These are phyloP conservation scores for Fusarium brevicatenulatum DNA, from an alignment of 2,329 filamentous ascomycete species.

Conservation along the genomic window DNA sequence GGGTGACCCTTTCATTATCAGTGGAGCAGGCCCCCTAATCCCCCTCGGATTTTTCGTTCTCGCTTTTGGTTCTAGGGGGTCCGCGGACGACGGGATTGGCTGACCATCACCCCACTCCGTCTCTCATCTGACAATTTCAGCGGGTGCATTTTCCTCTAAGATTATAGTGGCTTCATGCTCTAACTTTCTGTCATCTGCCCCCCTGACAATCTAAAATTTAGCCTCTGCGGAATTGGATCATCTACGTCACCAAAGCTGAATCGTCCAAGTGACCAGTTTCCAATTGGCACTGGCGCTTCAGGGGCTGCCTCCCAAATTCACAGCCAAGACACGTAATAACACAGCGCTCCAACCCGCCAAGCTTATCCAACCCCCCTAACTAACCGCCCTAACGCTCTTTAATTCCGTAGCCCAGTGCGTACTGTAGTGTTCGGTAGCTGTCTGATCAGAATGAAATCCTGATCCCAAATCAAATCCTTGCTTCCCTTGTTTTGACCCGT, in stretches of 20 bases:
- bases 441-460: neutral
- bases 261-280: neutral
- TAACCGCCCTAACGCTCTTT: neutral
- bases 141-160: accelerated
- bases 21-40: neutral
- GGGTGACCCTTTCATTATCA: slow-evolving; percentile 22
- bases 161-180: neutral
- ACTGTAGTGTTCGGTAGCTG: neutral
- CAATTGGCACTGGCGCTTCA: neutral
- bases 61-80: neutral
- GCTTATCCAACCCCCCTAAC: neutral
- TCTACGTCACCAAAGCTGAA: slow-evolving; percentile 19
- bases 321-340: slow-evolving; percentile 9
- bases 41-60: too few relatives aligned
- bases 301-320: neutral
- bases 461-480: neutral
- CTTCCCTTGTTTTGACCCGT: neutral
- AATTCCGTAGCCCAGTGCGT: neutral
- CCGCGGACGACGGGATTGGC: slow-evolving; percentile 6
- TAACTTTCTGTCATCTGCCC: neutral
- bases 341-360: slow-evolving; percentile 4
- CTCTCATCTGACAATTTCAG: neutral
- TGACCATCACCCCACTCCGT: neutral
- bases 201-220: slow-evolving; percentile 10
- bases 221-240: neutral